Base-by-base conservation (phyloP, 768 basidiomycete genomes). In the Phlegmacium glaucopus region DNA sequence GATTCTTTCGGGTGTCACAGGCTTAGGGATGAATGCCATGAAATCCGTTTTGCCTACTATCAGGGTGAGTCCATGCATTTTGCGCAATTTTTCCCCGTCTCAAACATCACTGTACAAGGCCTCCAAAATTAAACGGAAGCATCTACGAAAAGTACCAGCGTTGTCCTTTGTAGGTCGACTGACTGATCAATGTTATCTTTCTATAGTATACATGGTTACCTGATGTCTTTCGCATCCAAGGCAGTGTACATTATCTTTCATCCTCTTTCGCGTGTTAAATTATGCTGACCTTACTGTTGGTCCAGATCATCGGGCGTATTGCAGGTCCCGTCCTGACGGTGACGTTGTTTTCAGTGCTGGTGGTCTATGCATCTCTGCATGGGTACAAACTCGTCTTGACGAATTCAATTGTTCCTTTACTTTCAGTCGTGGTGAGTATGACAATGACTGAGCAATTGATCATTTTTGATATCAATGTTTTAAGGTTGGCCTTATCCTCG, bases 401-500 rank as follows among this genome's bases (percentile, higher is more conserved):
- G 15, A 94, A 91, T 64, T 84, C 89, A 18, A 85, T 95, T 47
- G 81, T 94, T 2, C 94, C 94, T 1, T 67, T 96, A 43, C 76
- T 95, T 27, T 90, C 90, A 9, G 90, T 96, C 10, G 94, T 95
- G 55, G 93, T 90, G 60, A 65, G 87, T 70, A n/a, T 17, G 7
- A 9, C 39, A 34, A 47, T 53, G 26, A 17, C 28, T 34, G 34
- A 43, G 27, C 32, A 26, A 39, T 41, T 25, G 16, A 18, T 18
- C 25, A 11, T 48, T 47, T 56, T 22, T 40, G 9, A 36, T 26
- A n/a, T 26, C 38, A 39, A 40, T 39, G 29, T 46, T 38, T 27
- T 9, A 49, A 90, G 88, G 89, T 94, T 43, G 94, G 92, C 55
- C 74, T 96, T 48, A 83, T 95, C 45, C 74, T 95, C 28, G 92